These are phyloP conservation scores for Glaciozyma martinii DNA, from an alignment of 768 basidiomycete genomes.

Conservation along the genomic window DNA sequence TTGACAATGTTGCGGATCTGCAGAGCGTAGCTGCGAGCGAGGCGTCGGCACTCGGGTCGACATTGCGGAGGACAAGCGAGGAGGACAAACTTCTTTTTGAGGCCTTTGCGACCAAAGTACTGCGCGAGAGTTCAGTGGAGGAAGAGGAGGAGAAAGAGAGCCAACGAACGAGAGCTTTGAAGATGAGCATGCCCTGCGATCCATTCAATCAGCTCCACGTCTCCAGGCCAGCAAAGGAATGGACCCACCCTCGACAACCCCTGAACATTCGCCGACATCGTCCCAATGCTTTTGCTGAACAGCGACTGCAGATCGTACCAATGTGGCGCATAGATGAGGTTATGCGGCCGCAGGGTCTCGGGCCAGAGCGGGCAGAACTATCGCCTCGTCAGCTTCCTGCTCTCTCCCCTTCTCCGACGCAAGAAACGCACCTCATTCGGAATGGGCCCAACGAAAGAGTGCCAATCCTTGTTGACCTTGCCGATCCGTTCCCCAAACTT, in stretches of 20 bases:
- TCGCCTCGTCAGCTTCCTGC: background rate
- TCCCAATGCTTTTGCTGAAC: constrained; percentile 69
- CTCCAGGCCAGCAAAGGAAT: background rate
- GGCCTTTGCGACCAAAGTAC: constrained; percentile 30
- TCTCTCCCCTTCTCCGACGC: too few relatives aligned
- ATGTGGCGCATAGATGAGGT: constrained; percentile 65
- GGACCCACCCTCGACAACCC: constrained; percentile 66
- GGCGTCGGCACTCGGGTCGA: too few relatives aligned
- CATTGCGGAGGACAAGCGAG: background rate
- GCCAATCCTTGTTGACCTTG: constrained; percentile 47
- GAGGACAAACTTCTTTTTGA: constrained; percentile 25
- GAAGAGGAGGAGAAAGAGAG: background rate
- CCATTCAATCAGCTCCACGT: background rate
- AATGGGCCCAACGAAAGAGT: constrained; percentile 69
- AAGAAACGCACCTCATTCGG: constrained; percentile 71
- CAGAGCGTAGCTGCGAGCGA: constrained; percentile 47
- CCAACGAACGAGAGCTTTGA: constrained; percentile 18
- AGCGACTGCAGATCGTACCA: constrained; percentile 88
- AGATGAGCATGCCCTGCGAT: constrained; percentile 25
- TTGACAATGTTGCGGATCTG: constrained; percentile 75
- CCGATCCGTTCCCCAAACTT: constrained; percentile 57
- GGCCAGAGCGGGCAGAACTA: constrained; percentile 77
- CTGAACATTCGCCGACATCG: constrained; percentile 87
- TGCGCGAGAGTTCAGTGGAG: background rate
- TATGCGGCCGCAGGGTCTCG: constrained; percentile 51